A percentile compares a stretch with the other conserved stretches of the same genome.
Evolutionary conservation across 257 asterid genomes (phyloP).

Genomic region (Plantago ovata): DNA sequence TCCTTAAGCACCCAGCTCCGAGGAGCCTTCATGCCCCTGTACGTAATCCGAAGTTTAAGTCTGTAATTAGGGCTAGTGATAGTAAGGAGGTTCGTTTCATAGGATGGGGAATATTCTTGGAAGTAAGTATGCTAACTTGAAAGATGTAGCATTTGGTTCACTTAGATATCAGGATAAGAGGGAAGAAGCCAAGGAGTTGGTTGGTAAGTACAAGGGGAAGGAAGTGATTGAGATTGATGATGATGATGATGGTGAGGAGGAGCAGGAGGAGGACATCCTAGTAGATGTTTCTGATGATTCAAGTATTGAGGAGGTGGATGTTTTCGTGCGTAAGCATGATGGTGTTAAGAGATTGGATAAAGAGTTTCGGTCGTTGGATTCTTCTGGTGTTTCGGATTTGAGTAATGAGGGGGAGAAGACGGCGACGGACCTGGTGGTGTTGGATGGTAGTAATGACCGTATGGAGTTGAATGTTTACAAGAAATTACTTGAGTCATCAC

Average conservation of each 20-base stretch:
- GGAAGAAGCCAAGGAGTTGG: slow-evolving; percentile 21
- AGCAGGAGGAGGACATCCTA: slow-evolving; percentile 17
- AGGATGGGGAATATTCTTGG: slow-evolving; percentile 33
- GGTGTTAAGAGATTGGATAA: slow-evolving; percentile 23
- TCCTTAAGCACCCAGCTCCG: slow-evolving; percentile 14
- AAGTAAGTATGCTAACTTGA: slow-evolving; percentile 1
- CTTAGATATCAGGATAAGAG: slow-evolving; percentile 21
- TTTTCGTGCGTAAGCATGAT: slow-evolving; percentile 18
- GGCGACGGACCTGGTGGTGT: slow-evolving; percentile 27
- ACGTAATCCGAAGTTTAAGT: slow-evolving; percentile 24
- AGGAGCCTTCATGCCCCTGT: slow-evolving; percentile 70
- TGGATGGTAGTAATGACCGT: slow-evolving; percentile 24
- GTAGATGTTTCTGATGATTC: slow-evolving; percentile 26
- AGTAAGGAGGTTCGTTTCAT: slow-evolving; percentile 10
- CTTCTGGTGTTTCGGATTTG: slow-evolving; percentile 32
- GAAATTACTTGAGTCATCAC: slow-evolving; percentile 24
- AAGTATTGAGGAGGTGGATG: slow-evolving; percentile 33
- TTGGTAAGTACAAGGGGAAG: slow-evolving; percentile 22
- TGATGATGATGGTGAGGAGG: slow-evolving; percentile 24
- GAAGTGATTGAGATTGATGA: slow-evolving; percentile 44
- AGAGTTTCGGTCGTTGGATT: slow-evolving; percentile 35
- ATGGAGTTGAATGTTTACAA: slow-evolving; percentile 23
- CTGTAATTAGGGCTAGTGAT: slow-evolving; percentile 13
- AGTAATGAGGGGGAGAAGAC: slow-evolving; percentile 32
- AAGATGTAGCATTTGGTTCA: slow-evolving; percentile 17